These are phyloP conservation scores for Alternaria triticimaculans DNA, from an alignment of 2,329 filamentous ascomycete species.

Conservation along the genomic window DNA sequence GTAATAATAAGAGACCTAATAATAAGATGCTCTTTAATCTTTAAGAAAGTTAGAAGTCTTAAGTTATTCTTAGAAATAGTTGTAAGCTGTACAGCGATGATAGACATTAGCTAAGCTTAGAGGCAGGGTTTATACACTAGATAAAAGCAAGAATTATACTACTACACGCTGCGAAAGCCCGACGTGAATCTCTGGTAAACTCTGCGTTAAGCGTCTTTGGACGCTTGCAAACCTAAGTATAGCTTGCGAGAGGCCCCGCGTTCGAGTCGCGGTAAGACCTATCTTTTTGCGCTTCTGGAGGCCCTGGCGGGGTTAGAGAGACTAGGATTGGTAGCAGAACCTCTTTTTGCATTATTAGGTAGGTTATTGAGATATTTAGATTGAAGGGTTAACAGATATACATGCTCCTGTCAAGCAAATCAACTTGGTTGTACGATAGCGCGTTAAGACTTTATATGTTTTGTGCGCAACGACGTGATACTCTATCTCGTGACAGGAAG, in stretches of 20 bases:
- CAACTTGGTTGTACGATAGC: not conserved
- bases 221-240: not conserved
- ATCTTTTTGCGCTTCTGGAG: constrained; percentile 1
- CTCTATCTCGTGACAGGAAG: not conserved
- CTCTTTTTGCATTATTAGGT: not conserved
- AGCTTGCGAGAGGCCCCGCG: constrained; percentile 47
- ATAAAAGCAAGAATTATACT: too few species aligned
- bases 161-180: too few species aligned
- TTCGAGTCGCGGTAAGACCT: constrained; percentile 27
- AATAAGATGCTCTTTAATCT: too few species aligned
- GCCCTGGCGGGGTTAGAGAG: fast-evolving
- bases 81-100: too few species aligned
- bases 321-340: not conserved
- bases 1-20: too few species aligned
- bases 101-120: too few species aligned
- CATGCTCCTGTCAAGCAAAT: too few species aligned
- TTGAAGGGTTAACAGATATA: not conserved
- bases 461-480: not conserved
- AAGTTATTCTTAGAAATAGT: too few species aligned
- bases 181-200: too few species aligned
- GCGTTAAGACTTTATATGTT: not conserved
- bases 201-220: too few species aligned
- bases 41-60: too few species aligned
- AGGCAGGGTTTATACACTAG: too few species aligned
- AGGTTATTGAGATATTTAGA: fast-evolving